Conservation (phyloP, 2,329 filamentous ascomycete genomes). For the Penicillium hordei region DNA sequence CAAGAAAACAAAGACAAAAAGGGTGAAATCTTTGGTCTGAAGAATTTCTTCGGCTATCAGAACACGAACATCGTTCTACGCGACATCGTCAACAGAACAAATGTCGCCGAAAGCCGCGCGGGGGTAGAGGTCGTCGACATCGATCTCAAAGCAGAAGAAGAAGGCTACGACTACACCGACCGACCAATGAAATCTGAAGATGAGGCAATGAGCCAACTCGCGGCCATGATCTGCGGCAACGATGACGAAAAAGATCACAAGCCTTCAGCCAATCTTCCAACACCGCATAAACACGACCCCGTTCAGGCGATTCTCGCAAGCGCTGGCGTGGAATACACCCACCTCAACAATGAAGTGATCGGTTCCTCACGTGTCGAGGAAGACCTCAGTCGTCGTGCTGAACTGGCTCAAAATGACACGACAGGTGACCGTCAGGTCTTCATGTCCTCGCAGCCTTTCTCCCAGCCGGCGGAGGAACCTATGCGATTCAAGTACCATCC, state of each 20-base stretch:
- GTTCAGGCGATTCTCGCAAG: conserved; percentile 84
- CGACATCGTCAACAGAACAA: conserved; percentile 98
- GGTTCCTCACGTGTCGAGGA: conserved; percentile 91
- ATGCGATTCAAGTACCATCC: conserved; percentile 67
- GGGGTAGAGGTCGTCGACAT: conserved; percentile 79
- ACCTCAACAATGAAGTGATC: conserved; percentile 93
- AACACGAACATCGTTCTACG: conserved; percentile 75
- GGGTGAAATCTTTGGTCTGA: conserved; percentile 89
- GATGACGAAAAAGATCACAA: conserved; percentile 24
- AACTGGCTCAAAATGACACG: conserved; percentile 42
- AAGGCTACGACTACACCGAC: conserved; percentile 53
- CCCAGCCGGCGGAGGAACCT: conserved; percentile 39
- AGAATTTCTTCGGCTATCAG: conserved; percentile 82
- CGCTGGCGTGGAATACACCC: conserved; percentile 90
- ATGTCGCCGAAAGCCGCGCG: conserved; percentile 87
- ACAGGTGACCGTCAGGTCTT: conserved; percentile 39
- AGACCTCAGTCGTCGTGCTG: conserved; percentile 73
- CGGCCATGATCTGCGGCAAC: conserved; percentile 55
- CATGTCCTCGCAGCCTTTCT: conserved; percentile 21
- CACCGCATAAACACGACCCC: conserved; percentile 62
- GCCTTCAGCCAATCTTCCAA: conserved; percentile 17
- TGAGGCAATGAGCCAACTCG: conserved; percentile 71
- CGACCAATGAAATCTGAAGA: conserved; percentile 55
- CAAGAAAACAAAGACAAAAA: conserved; percentile 79
- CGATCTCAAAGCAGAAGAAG: conserved; percentile 63